Evolutionary conservation across 2,329 filamentous ascomycete genomes (phyloP), one percentile per base, ranked within the genome.

Genomic region (Alternaria rosae): DNA sequence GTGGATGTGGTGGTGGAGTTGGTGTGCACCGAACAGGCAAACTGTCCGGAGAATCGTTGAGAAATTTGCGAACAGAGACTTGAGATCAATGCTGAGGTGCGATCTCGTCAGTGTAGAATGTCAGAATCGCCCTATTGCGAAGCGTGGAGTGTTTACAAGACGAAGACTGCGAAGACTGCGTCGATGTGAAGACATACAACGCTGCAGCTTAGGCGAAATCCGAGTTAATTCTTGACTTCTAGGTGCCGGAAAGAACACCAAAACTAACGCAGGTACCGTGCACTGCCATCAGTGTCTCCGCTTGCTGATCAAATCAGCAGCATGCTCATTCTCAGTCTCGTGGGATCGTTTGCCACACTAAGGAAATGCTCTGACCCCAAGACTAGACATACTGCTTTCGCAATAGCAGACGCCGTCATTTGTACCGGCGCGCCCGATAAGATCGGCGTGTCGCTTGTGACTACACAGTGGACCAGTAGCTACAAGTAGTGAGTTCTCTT

Each of bases 261-360:
- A 30, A 55, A 26, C 57, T 59, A 59, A 45, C 57, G 57, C 57
- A 59, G 57, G 57, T 59, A 55, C 57, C 11, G n/a, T 35, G 23
- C 7, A 25, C 8, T 15, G 6, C 25, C 42, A 55, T 48, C 10
- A n/a, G 15, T 48, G 42, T 35, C 32, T 53, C 43, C 30, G 51
- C 50, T 13, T 26, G 25, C 21, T 10, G 7, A 45, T 21, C 51
- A 35, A 53, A 48, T 42, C 42, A 59, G 42, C 32, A 20, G 42
- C 17, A 23, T 48, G 32, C 42, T 35, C 45, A 20, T 17, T 13
- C 10, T 42, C 35, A 57, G 25, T 51, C 38, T 30, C n/a, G 35
- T 41, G 23, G 21, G 15, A 12, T 21, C 10, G 4, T 26, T 47
- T 59, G 21, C 50, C 30, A 42, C n/a, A 17, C 45, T 38, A n/a